Conservation (phyloP, 2,329 filamentous ascomycete species). For the Cytospora leucostoma region DNA sequence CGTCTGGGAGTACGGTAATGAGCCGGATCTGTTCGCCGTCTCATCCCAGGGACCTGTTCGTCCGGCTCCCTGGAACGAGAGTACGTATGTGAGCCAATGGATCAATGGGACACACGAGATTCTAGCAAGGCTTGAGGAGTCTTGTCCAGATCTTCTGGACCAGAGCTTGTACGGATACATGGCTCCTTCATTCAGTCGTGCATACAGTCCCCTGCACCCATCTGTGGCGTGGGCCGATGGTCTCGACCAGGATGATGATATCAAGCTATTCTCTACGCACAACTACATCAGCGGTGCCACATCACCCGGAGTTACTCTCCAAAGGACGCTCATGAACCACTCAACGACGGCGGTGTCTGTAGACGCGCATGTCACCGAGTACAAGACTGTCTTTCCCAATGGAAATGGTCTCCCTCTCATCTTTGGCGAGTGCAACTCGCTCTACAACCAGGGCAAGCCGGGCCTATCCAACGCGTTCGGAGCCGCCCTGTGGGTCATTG, state of each 20-base stretch:
- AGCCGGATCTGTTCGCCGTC: constrained; percentile 60
- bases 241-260: constrained; percentile 49
- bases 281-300: constrained; percentile 65
- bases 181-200: constrained; percentile 60
- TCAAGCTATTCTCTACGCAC: constrained; percentile 58
- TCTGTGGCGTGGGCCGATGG: constrained; percentile 55
- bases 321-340: constrained; percentile 66
- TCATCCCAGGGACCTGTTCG: constrained; percentile 53
- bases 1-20: constrained; percentile 65
- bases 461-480: constrained; percentile 66
- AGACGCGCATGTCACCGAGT: constrained; percentile 49
- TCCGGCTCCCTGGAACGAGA: constrained; percentile 55
- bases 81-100: constrained; percentile 59
- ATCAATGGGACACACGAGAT: constrained; percentile 55
- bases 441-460: constrained; percentile 62
- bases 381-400: constrained; percentile 42
- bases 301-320: constrained; percentile 61
- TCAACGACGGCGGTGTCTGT: constrained; percentile 52
- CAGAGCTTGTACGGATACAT: constrained; percentile 51
- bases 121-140: constrained; percentile 43
- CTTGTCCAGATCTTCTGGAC: constrained; percentile 52
- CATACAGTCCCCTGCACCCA: constrained; percentile 52
- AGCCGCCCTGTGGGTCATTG: constrained; percentile 64
- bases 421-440: constrained; percentile 62
- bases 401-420: constrained; percentile 48